phyloP scores from a whole-genome alignment of 345 rosid genomes.

The Alliaria petiolata region DNA sequence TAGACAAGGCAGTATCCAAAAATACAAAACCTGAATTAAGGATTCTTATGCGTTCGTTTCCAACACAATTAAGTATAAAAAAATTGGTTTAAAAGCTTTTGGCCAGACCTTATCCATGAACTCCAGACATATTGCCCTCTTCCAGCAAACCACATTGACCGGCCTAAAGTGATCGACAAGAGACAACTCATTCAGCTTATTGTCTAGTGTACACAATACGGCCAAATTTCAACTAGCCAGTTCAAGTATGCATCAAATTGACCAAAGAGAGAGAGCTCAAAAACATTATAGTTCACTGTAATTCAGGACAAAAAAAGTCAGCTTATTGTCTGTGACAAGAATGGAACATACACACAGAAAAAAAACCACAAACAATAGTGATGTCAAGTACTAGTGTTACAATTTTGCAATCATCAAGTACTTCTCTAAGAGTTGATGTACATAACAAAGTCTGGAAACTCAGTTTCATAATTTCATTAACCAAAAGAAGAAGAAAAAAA shows the following conservation, averaged over 20 bases:
- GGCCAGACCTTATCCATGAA: slow-evolving; percentile 88
- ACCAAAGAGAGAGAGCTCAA: not conserved
- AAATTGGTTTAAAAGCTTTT: not conserved
- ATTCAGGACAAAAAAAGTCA: too few relatives aligned
- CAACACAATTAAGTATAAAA: not conserved
- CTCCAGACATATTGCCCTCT: slow-evolving; percentile 87
- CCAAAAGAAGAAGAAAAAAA: too few relatives aligned
- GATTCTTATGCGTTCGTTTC: not conserved
- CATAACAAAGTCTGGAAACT: too few relatives aligned
- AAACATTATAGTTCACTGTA: too few relatives aligned
- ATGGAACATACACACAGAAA: too few relatives aligned
- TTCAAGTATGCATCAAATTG: not conserved
- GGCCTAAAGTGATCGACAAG: slow-evolving; percentile 44
- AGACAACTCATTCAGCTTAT: not conserved
- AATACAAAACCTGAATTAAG: slow-evolving; percentile 11
- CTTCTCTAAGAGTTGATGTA: too few relatives aligned
- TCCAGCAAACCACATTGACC: slow-evolving; percentile 88
- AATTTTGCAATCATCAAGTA: too few relatives aligned
- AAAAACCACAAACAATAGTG: too few relatives aligned
- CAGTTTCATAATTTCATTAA: too few relatives aligned
- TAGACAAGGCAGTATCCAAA: slow-evolving; percentile 31
- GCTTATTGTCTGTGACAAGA: too few relatives aligned
- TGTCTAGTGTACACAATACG: not conserved
- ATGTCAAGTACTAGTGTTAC: too few relatives aligned
- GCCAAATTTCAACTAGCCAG: not conserved